A percentile compares a stretch with the other conserved stretches of the same genome.
Conservation (phyloP, 495 filamentous ascomycete species). For the Penicillium angulare region DNA sequence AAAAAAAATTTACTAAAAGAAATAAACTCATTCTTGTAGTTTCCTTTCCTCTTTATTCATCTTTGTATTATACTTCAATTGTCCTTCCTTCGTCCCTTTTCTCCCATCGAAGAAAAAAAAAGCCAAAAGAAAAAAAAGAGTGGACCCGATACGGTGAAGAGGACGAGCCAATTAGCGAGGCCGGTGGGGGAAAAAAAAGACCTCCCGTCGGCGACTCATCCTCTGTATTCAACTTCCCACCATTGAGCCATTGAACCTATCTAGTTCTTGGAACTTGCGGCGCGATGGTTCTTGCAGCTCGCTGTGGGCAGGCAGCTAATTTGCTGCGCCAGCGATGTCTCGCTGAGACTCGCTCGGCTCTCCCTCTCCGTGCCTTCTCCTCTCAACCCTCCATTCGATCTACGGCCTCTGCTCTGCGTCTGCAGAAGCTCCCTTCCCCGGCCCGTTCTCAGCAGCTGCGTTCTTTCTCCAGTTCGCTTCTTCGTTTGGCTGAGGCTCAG, state of each 20-base stretch:
- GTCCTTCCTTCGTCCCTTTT: constrained; percentile 2
- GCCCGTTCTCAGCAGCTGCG: constrained; percentile 47
- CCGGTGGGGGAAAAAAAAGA: constrained; percentile 28
- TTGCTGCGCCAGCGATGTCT: constrained; percentile 48
- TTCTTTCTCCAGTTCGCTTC: constrained; percentile 42
- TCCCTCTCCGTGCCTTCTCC: constrained; percentile 43
- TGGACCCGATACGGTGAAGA: constrained; percentile 30
- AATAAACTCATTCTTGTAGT: background rate
- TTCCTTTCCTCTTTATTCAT: background rate
- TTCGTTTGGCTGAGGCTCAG: constrained; percentile 49
- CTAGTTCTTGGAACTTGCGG: constrained; percentile 16
- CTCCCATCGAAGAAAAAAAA: background rate
- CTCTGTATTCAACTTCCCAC: constrained; percentile 15
- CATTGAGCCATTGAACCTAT: constrained; percentile 26
- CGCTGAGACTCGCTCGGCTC: constrained; percentile 39
- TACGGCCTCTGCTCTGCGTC: constrained; percentile 35
- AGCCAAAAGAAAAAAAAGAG: constrained; percentile 12
- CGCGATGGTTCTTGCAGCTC: constrained; percentile 53
- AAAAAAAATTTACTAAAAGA: background rate
- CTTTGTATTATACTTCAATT: constrained; percentile 4
- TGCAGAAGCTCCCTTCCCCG: constrained; percentile 38
- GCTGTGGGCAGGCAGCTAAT: constrained; percentile 48
- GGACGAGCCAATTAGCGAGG: constrained; percentile 25
- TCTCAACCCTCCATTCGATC: constrained; percentile 37
- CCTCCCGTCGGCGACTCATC: constrained; percentile 25